A percentile compares a stretch with the other conserved stretches of the same genome.
These are phyloP conservation scores for Colletotrichum eremochloae DNA, from an alignment of 2,329 filamentous ascomycete species.

Conservation along the genomic window DNA sequence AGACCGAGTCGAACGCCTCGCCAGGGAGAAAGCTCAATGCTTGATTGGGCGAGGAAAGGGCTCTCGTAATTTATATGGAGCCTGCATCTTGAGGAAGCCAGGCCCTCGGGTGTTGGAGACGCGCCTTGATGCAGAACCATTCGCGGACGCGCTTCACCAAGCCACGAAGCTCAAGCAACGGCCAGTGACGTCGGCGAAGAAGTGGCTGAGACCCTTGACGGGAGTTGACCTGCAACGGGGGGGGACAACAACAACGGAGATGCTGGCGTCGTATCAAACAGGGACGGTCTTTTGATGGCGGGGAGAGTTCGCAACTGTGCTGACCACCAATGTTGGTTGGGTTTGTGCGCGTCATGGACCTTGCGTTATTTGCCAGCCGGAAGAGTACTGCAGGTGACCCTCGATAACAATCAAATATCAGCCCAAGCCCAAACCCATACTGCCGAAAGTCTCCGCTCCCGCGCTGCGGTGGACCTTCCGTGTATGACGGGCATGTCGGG, in stretches of 20 bases:
- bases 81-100: background rate
- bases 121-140: constrained; percentile 3
- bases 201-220: constrained; percentile 2
- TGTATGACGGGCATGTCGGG: constrained; percentile 33
- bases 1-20: background rate
- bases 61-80: background rate
- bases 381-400: background rate
- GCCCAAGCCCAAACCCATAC: constrained; percentile 10
- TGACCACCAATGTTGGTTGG: constrained; percentile 5
- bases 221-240: constrained; percentile 9
- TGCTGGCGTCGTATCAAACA: constrained; percentile 3
- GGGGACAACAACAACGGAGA: constrained; percentile 8
- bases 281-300: background rate
- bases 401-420: constrained; percentile 20
- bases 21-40: background rate
- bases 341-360: constrained; percentile 4
- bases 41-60: background rate
- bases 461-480: constrained; percentile 31
- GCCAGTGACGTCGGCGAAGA: constrained; percentile 1
- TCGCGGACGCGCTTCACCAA: background rate
- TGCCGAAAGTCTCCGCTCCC: constrained; percentile 34
- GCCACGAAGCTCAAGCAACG: background rate
- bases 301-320: background rate
- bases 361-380: constrained; percentile 5
- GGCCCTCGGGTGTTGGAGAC: background rate